Base-by-base conservation (phyloP, 257 asterid genomes). In the Craterostigma plantagineum region DNA sequence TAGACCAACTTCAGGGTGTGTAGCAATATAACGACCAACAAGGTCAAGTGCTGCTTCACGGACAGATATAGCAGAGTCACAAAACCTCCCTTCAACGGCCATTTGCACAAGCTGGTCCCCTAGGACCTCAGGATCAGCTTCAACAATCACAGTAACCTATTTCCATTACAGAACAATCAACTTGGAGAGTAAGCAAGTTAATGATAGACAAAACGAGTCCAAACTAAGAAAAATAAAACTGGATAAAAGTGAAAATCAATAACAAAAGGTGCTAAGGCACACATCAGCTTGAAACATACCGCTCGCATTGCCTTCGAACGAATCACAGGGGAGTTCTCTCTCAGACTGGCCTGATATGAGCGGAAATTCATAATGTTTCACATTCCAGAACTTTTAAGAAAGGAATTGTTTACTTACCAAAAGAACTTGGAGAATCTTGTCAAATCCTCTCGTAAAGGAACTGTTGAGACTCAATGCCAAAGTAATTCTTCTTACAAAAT, bases 1-100 rank as follows among this genome's bases (percentile, higher is more conserved):
- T 34, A 83, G 66, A 53, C 99, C 99, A 77, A 90, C 99, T 62
- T 79, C 94, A 59, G 99, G 95, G 58, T 90, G 86, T 10, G 99
- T 79, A 60, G 95, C 95, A 72, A 90, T 83, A 70, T 90, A 91
- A 56, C 92, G 79, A 47, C 99, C 99, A 63, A 90, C 99, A 68
- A 90, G 90, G 65, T 90, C 99, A 57, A 90, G 77, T 11, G 99
- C 99, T 52, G 99, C 95, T 75, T 90, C 99, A 72, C 99, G 74
- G 30, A 71, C 99, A 16, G 95, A 90, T 53, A 80, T 90, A 53
- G 92, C 95, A 45, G 91, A 70, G 72, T 90, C 99, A 55, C 94
- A 80, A 63, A 90, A 90, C 72, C 95, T 90, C 59, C 91, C 95
- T 64, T 90, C 99, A 55, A 90, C 99, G 38, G 99, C 95, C 16